These are phyloP conservation scores for Fulvia fulva DNA, from an alignment of 2,329 filamentous ascomycete species.

Conservation along the genomic window DNA sequence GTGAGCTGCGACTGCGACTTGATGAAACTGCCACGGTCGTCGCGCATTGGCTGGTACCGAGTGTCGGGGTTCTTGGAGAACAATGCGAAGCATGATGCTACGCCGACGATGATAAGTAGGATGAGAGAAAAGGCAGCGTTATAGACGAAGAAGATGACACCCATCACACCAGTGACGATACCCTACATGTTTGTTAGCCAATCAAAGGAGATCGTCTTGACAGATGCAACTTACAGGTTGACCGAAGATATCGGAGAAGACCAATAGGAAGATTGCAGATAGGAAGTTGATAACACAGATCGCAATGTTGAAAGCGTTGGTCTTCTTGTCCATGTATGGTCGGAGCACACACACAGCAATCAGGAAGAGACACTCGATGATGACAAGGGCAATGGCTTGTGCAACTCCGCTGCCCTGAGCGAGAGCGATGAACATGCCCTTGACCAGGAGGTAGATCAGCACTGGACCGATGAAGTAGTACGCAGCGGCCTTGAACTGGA, in stretches of 20 bases:
- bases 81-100: conserved; percentile 73
- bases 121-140: conserved; percentile 82
- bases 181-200: conserved; percentile 40
- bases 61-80: conserved; percentile 91
- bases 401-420: conserved; percentile 66
- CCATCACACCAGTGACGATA: conserved; percentile 81
- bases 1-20: conserved; percentile 87
- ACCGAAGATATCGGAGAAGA: conserved; percentile 84
- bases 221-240: conserved; percentile 58
- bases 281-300: conserved; percentile 88
- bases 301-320: conserved; percentile 91
- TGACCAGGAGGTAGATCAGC: conserved; percentile 75
- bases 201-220: neutral
- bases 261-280: conserved; percentile 80
- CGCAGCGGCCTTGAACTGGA: conserved; percentile 90
- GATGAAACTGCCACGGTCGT: conserved; percentile 95
- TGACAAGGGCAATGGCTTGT: conserved; percentile 76
- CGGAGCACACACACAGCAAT: conserved; percentile 75
- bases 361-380: conserved; percentile 76
- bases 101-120: conserved; percentile 75
- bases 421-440: conserved; percentile 83
- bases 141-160: conserved; percentile 81
- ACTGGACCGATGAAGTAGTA: conserved; percentile 91
- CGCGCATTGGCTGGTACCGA: conserved; percentile 92
- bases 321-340: conserved; percentile 99